Evolutionary conservation across 352 stramenopile species (phyloP).

Genomic region (Globisporangium orthogonon): DNA sequence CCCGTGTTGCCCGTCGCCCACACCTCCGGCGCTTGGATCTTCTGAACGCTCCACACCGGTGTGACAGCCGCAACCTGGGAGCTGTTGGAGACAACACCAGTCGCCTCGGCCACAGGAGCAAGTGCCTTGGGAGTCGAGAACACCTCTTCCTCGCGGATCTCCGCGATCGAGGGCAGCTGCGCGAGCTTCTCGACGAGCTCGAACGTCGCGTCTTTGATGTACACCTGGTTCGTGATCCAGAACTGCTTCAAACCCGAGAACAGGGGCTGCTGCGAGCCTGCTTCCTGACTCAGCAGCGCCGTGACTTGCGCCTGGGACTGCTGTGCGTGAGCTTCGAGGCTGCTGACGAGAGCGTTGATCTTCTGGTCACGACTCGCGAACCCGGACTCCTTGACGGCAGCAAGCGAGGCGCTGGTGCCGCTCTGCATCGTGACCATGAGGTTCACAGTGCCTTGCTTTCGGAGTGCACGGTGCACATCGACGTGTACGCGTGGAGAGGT

Average conservation of each 20-base stretch:
- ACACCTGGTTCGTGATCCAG: slow-evolving; percentile 12
- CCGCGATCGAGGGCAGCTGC: too few relatives aligned
- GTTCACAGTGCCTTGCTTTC: slow-evolving; percentile 16
- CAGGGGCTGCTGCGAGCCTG: slow-evolving; percentile 1
- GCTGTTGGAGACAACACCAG: too few relatives aligned
- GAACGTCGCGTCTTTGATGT: too few relatives aligned
- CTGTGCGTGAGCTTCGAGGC: slow-evolving; percentile 5
- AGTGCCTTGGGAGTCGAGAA: too few relatives aligned
- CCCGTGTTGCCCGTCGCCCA: slow-evolving; percentile 39
- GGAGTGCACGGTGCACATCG: slow-evolving; percentile 16
- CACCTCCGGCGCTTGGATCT: slow-evolving; percentile 35
- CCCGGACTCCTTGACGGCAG: slow-evolving; percentile 7
- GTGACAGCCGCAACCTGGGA: too few relatives aligned
- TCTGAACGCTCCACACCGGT: slow-evolving; percentile 38
- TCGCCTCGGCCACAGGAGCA: too few relatives aligned
- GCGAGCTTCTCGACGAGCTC: too few relatives aligned
- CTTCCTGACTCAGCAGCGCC: slow-evolving; percentile 2
- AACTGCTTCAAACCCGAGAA: slow-evolving; percentile 7
- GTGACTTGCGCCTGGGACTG: slow-evolving; percentile 10
- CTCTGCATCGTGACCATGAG: slow-evolving; percentile 16
- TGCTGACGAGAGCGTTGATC: slow-evolving; percentile 10
- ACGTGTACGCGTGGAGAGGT: slow-evolving; percentile 9
- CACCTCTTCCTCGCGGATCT: too few relatives aligned
- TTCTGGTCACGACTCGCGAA: slow-evolving; percentile 3
- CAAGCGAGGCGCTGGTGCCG: slow-evolving; percentile 2